Percentiles rank a stretch among this genome's conserved stretches.
Evolutionary conservation across 2,329 filamentous ascomycete species (phyloP).

Genomic region (Phialemoniopsis sp.): DNA sequence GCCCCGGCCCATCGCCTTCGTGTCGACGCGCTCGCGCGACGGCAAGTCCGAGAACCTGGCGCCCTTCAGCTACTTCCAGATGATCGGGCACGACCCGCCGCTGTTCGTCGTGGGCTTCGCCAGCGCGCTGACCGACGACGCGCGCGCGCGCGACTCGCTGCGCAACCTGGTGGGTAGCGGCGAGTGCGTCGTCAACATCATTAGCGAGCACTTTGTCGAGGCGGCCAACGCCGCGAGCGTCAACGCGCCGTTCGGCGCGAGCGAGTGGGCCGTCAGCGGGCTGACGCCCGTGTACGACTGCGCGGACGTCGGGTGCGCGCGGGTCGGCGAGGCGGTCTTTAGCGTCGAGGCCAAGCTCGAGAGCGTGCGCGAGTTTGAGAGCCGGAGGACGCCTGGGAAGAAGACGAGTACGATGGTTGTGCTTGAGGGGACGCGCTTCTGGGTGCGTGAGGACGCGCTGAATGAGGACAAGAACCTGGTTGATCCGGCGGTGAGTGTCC

Average conservation of each 20-base stretch:
- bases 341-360: conserved; percentile 77
- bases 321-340: conserved; percentile 81
- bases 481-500: conserved; percentile 59
- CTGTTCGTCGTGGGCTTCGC: conserved; percentile 61
- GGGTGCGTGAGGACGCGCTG: conserved; percentile 84
- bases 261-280: conserved; percentile 77
- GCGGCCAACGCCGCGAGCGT: conserved; percentile 80
- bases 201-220: conserved; percentile 79
- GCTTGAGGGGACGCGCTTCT: conserved; percentile 82
- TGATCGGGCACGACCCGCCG: conserved; percentile 79
- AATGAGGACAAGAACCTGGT: conserved; percentile 72
- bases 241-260: conserved; percentile 71
- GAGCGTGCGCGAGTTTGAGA: conserved; percentile 73
- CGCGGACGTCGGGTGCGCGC: conserved; percentile 55
- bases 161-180: conserved; percentile 64
- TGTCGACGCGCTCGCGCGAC: conserved; percentile 53
- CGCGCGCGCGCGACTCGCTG: conserved; percentile 70
- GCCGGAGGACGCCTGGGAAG: conserved; percentile 63
- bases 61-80: conserved; percentile 78
- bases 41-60: conserved; percentile 66
- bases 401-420: conserved; percentile 72
- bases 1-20: conserved; percentile 73
- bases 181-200: conserved; percentile 83
- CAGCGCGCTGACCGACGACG: conserved; percentile 37
- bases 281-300: conserved; percentile 62